Percentiles rank a stretch among this genome's conserved stretches.
Conservation (phyloP, 2,329 filamentous ascomycete species). For the Chaetomium sp. region DNA sequence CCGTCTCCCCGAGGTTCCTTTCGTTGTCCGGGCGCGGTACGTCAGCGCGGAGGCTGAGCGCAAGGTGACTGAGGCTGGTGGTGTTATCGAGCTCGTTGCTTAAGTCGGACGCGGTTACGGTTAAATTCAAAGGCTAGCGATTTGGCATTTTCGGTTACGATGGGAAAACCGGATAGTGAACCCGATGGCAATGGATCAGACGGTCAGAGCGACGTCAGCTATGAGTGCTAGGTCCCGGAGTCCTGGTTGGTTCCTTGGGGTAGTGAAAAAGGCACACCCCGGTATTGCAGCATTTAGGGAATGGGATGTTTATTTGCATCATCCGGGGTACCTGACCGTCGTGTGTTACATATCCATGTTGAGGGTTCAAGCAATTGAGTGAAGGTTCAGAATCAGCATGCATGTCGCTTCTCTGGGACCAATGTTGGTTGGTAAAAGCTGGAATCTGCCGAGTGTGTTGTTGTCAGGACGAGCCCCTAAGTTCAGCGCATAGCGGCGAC, state of each 20-base stretch:
- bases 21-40: conserved; percentile 93
- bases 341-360: conserved; percentile 11
- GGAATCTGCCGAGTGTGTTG: no score
- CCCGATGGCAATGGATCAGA: conserved; percentile 23
- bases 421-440: no score
- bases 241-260: conserved; percentile 24
- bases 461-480: no score
- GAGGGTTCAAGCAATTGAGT: conserved; percentile 15
- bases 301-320: conserved; percentile 26
- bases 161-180: conserved; percentile 21
- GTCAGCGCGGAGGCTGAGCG: conserved; percentile 94
- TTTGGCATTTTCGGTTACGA: conserved; percentile 25
- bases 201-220: conserved; percentile 19
- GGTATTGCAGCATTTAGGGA: conserved; percentile 25
- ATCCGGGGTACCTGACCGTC: conserved; percentile 14
- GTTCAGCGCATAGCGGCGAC: no score
- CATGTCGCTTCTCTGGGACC: no score
- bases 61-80: conserved; percentile 98
- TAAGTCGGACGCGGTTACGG: conserved; percentile 41
- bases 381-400: background rate
- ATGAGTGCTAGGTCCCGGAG: conserved; percentile 24
- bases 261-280: conserved; percentile 17
- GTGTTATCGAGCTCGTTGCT: conserved; percentile 91
- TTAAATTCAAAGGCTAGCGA: conserved; percentile 24
- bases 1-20: conserved; percentile 82